Evolutionary conservation across 768 basidiomycete species (phyloP).

Genomic region (Exidia glandulosa): DNA sequence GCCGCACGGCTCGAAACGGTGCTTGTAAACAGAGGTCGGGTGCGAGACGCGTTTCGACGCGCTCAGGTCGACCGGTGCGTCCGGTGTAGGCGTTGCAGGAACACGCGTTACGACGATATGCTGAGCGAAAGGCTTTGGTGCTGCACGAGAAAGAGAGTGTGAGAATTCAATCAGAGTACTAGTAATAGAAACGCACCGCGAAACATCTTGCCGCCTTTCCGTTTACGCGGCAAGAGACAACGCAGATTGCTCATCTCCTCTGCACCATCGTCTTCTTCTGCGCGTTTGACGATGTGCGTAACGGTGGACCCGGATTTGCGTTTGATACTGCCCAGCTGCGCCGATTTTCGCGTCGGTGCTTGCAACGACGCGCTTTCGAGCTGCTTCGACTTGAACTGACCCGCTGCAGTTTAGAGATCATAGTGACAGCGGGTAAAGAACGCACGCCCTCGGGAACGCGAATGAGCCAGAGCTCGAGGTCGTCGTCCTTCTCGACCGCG

Average conservation of each 20-base stretch:
- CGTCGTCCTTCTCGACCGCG: constrained; percentile 36
- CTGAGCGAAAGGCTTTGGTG: background rate
- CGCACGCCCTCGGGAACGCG: constrained; percentile 58
- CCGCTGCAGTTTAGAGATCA: background rate
- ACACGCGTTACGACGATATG: background rate
- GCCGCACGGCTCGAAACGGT: background rate
- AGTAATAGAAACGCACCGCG: constrained; percentile 28
- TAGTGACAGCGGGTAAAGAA: constrained; percentile 1
- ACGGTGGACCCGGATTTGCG: constrained; percentile 39
- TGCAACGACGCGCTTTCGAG: constrained; percentile 43
- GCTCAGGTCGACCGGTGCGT: background rate
- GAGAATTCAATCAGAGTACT: background rate
- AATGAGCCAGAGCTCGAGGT: constrained; percentile 61
- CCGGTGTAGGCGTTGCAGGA: background rate
- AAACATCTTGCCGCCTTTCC: constrained; percentile 48
- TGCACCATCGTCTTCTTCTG: constrained; percentile 12
- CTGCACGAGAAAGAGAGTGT: background rate
- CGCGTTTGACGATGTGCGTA: constrained; percentile 8
- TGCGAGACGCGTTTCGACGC: background rate
- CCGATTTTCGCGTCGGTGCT: constrained; percentile 32
- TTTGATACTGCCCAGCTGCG: constrained; percentile 35
- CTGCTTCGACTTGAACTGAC: constrained; percentile 55
- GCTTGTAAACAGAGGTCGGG: background rate
- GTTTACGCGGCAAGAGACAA: constrained; percentile 54
- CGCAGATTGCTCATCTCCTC: constrained; percentile 54